Base-by-base conservation (phyloP, 2,329 filamentous ascomycete genomes). In the Penicillium frequentans region DNA sequence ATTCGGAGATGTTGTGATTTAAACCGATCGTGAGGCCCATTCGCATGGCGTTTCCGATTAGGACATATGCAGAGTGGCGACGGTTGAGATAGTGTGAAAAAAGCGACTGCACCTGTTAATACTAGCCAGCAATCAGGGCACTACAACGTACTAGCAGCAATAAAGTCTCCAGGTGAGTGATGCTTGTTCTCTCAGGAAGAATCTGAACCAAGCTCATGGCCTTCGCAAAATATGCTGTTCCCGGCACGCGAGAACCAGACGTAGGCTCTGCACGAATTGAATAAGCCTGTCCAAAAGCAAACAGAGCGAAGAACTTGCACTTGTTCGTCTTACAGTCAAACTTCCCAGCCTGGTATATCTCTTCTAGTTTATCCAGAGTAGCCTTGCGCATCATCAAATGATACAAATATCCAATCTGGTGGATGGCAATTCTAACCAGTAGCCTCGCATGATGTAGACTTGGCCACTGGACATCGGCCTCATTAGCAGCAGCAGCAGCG, bases 241-340 rank as follows among this genome's bases (percentile, higher is more conserved):
- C 78, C 0, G 78, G 77, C 1, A 80, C 76, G 8, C 68, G 65
- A 3, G 64, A 68, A n/a, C 68, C 71, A 16, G 66, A 65, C 1
- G 64, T 64, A 54, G 71, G 62, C 56, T 72, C 56, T 1, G 73
- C 71, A 1, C 75, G 64, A 49, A 75, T 75, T 0, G 77, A 77
- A 55, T 80, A 80, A 2, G 77, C 75, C 49, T 80, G 76, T 0
- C 78, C 78, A 42, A 80, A 68, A 0, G 76, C 75, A 66, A 80
- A 79, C 9, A 80, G 60, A 0, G 74, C 73, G 44, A 77, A 80
- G 43, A 79, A 77, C 44, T 79, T 79, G 64, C 76, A 79, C 11
- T 78, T 63, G 65, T 75, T 77, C 50, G 74, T 16, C 42, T 70
- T 42, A 64, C 58, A 66, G 24, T 71, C 64, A 50, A 74, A 73